Evolutionary conservation across 2,329 filamentous ascomycete species (phyloP).

Genomic region (Diaporthe citri): DNA sequence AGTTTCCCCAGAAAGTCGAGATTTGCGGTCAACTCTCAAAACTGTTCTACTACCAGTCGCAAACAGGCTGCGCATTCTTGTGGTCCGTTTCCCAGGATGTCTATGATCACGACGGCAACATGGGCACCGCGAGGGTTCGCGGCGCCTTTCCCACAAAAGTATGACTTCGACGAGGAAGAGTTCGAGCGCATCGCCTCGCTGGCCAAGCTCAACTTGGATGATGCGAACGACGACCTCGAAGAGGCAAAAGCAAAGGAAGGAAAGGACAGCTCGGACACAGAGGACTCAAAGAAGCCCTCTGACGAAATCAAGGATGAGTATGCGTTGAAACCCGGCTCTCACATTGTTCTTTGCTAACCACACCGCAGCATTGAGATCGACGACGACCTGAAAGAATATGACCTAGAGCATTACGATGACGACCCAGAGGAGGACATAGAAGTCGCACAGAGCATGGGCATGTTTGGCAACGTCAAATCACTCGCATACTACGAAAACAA

Average conservation of each 20-base stretch:
- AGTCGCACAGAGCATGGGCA: conserved; percentile 79
- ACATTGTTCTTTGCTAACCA: conserved; percentile 40
- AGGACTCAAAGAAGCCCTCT: conserved; percentile 42
- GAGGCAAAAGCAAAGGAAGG: conserved; percentile 69
- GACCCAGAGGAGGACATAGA: conserved; percentile 75
- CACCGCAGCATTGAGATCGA: conserved; percentile 67
- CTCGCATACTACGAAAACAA: conserved; percentile 95
- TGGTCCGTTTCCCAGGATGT: conserved; percentile 57
- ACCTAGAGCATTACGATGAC: conserved; percentile 95
- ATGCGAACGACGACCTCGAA: conserved; percentile 88
- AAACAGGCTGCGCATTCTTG: conserved; percentile 13
- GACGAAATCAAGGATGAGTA: conserved; percentile 50
- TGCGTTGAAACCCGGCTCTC: conserved; percentile 44
- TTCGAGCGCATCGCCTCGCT: conserved; percentile 81
- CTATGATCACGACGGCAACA: conserved; percentile 82
- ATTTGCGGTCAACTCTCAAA: conserved; percentile 20
- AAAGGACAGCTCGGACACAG: conserved; percentile 43
- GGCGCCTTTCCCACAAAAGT: conserved; percentile 80
- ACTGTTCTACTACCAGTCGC: conserved; percentile 7
- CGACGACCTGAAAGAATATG: conserved; percentile 94
- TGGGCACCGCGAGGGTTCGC: conserved; percentile 85
- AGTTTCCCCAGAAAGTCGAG: conserved; percentile 29
- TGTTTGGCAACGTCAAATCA: conserved; percentile 96
- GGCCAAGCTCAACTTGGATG: conserved; percentile 85
- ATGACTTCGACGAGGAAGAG: conserved; percentile 80